A percentile compares a stretch with the other conserved stretches of the same genome.
Conservation (phyloP, 495 filamentous ascomycete genomes). For the Trichoderma orchidacearum region DNA sequence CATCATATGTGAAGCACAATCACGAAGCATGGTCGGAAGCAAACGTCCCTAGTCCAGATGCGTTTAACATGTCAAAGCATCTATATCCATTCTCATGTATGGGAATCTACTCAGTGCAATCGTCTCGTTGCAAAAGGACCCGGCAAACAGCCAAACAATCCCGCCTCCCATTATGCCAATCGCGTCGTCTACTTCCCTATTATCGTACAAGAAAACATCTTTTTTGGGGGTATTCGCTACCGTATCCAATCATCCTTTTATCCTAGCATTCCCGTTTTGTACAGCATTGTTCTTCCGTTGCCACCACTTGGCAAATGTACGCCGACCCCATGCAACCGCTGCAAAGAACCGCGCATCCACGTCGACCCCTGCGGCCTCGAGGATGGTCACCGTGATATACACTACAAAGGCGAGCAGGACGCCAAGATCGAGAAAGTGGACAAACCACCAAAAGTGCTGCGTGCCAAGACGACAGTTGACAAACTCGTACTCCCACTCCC, state of each 20-base stretch:
- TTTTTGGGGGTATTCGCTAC: neutral
- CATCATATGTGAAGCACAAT: no score
- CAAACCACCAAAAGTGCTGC: conserved; percentile 90
- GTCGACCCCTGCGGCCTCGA: conserved; percentile 4
- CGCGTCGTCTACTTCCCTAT: neutral
- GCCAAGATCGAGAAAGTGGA: conserved; percentile 59
- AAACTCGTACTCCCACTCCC: conserved; percentile 75
- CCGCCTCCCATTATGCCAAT: no score
- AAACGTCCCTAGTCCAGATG: no score
- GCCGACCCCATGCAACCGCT: neutral
- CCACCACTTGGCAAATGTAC: neutral
- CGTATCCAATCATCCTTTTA: neutral
- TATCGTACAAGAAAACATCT: neutral
- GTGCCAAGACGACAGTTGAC: conserved; percentile 61
- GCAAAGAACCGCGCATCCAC: neutral
- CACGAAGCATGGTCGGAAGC: no score
- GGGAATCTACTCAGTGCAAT: no score
- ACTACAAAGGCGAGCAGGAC: conserved; percentile 24
- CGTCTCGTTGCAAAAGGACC: neutral
- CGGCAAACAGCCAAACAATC: neutral
- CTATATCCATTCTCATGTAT: no score
- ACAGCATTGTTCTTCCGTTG: neutral
- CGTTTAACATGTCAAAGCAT: no score
- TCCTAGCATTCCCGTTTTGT: neutral
- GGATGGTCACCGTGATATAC: conserved; percentile 10